Percentiles rank a stretch among this genome's conserved stretches.
Conservation (phyloP, 1,284 basidiomycete genomes). For the Coniferiporia sulphurascens region DNA sequence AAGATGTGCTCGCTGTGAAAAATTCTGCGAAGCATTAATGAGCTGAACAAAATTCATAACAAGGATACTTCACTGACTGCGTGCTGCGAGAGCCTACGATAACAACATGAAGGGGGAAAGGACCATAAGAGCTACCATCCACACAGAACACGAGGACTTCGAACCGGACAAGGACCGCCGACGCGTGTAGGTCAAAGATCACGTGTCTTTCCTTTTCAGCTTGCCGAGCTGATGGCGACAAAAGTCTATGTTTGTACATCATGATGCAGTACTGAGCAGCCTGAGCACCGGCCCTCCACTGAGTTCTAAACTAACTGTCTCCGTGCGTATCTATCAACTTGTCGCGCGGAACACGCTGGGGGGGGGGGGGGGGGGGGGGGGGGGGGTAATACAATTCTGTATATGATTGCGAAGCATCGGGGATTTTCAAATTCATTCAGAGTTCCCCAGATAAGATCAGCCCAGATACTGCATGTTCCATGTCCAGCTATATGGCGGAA, state of each 20-base stretch:
- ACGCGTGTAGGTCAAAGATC: background rate
- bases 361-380: background rate
- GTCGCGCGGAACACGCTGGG: background rate
- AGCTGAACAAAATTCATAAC: background rate
- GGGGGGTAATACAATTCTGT: background rate
- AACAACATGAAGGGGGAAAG: background rate
- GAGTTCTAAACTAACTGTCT: background rate
- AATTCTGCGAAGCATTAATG: background rate
- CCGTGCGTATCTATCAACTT: background rate
- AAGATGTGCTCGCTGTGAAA: background rate
- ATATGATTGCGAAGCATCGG: background rate
- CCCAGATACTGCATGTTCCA: too few relatives aligned
- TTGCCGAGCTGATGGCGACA: background rate
- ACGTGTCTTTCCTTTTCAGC: background rate
- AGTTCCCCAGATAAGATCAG: too few relatives aligned
- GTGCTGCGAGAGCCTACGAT: background rate
- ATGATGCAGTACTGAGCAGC: too few relatives aligned
- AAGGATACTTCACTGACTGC: background rate
- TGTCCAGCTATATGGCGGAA: too few relatives aligned
- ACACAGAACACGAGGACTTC: background rate
- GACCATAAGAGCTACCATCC: background rate
- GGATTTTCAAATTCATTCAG: too few relatives aligned
- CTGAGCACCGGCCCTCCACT: background rate
- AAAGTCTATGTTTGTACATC: background rate
- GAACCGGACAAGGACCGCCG: background rate